Conservation (phyloP, 1,139 yeast genomes). For the Chernovozyma sophiae-reginae region DNA sequence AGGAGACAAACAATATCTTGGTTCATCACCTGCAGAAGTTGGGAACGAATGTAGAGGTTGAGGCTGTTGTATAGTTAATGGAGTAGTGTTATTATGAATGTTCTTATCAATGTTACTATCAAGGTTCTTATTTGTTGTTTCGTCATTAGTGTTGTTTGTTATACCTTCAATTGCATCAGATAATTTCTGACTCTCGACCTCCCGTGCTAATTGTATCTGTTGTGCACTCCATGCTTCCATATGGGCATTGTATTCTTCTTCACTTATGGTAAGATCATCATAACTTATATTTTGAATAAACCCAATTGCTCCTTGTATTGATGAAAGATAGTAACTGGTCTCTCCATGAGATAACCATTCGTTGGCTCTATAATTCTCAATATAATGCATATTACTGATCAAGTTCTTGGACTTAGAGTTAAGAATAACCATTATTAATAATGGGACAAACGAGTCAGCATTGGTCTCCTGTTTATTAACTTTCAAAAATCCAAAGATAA, state of each 20-base stretch:
- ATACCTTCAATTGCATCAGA: neutral
- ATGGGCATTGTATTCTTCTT: conserved; percentile 51
- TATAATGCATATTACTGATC: conserved; percentile 75
- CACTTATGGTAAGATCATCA: conserved; percentile 57
- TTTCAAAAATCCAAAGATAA: conserved; percentile 80
- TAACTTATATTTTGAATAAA: conserved; percentile 62
- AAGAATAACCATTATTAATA: conserved; percentile 73
- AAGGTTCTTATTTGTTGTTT: too few relatives aligned
- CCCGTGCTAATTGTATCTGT: conserved; percentile 15
- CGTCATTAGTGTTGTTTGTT: neutral
- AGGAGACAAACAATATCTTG: conserved; percentile 33
- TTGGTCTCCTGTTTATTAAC: conserved; percentile 68
- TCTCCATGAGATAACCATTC: conserved; percentile 76
- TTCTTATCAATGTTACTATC: too few relatives aligned
- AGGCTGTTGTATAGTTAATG: conserved; percentile 14
- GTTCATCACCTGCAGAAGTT: conserved; percentile 2
- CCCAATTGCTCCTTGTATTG: conserved; percentile 80
- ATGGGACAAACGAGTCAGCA: conserved; percentile 90
- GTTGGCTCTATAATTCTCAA: conserved; percentile 74
- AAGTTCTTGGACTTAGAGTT: conserved; percentile 61
- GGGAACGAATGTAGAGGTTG: conserved; percentile 15
- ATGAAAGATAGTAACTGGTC: conserved; percentile 80
- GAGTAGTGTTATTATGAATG: too few relatives aligned
- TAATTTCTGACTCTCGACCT: neutral
- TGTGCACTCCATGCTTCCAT: conserved; percentile 50